Percentiles rank a stretch among this genome's conserved stretches.
Evolutionary conservation across 2,329 filamentous ascomycete species (phyloP).

Genomic region (Paecilomyces sp.): DNA sequence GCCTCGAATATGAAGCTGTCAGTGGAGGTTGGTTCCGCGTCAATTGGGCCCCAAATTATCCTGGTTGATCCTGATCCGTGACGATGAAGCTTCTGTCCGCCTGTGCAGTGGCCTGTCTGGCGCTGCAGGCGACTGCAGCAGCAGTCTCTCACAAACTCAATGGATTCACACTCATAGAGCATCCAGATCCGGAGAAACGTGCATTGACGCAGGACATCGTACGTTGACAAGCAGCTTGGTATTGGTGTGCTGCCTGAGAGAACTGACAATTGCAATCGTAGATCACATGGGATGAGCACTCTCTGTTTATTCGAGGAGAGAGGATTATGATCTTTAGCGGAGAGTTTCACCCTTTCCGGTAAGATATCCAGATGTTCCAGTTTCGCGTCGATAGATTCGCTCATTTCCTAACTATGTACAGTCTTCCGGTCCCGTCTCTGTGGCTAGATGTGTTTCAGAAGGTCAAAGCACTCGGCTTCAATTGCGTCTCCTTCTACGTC

Average conservation of each 20-base stretch:
- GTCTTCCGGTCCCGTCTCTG: slow-evolving; percentile 54
- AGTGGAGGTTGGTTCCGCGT: not conserved
- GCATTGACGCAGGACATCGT: slow-evolving; percentile 51
- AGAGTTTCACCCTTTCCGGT: slow-evolving; percentile 65
- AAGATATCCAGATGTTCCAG: slow-evolving; percentile 6
- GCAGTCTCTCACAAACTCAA: slow-evolving; percentile 45
- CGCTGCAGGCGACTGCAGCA: slow-evolving; percentile 39
- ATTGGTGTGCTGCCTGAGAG: not conserved
- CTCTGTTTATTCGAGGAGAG: slow-evolving; percentile 62
- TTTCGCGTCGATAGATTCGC: not conserved
- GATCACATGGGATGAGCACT: slow-evolving; percentile 67
- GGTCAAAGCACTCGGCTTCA: slow-evolving; percentile 73
- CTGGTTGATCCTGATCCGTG: not conserved
- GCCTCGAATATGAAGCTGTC: not conserved
- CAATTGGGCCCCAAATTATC: not conserved
- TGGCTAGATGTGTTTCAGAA: slow-evolving; percentile 75
- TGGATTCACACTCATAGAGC: slow-evolving; percentile 38
- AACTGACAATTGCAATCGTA: slow-evolving; percentile 8
- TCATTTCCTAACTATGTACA: slow-evolving; percentile 13
- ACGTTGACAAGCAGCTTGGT: slow-evolving; percentile 13
- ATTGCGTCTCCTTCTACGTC: slow-evolving; percentile 69
- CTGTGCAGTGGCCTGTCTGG: slow-evolving; percentile 30
- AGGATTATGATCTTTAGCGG: slow-evolving; percentile 65
- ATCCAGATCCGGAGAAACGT: slow-evolving; percentile 34
- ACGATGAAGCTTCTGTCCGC: slow-evolving; percentile 33